Evolutionary conservation across 306 rosid species (phyloP).

Genomic region (Hippophae tibetana): DNA sequence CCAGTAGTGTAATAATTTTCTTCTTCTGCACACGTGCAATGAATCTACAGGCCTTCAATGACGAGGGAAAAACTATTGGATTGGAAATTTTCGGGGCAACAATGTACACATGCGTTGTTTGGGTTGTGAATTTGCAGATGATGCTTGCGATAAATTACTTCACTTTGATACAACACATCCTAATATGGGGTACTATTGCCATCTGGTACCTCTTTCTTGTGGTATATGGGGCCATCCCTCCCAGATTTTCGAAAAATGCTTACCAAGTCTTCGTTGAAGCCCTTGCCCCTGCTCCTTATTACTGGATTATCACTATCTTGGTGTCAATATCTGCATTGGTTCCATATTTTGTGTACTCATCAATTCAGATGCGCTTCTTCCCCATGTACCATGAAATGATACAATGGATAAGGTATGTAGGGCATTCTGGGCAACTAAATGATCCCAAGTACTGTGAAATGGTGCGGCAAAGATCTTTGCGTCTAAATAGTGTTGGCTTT

Average conservation of each 20-base stretch:
- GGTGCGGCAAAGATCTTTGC: slow-evolving; percentile 47
- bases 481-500: slow-evolving; percentile 46
- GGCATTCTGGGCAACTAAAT: slow-evolving; percentile 22
- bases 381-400: slow-evolving; percentile 70
- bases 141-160: slow-evolving; percentile 76
- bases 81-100: slow-evolving; percentile 74
- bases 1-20: slow-evolving; percentile 60
- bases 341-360: slow-evolving; percentile 64
- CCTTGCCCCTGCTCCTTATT: slow-evolving; percentile 69
- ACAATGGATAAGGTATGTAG: slow-evolving; percentile 66
- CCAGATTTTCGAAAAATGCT: slow-evolving; percentile 49
- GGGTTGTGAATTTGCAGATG: slow-evolving; percentile 98
- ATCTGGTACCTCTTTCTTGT: slow-evolving; percentile 76
- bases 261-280: slow-evolving; percentile 63
- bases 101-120: slow-evolving; percentile 72
- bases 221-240: slow-evolving; percentile 52
- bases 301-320: slow-evolving; percentile 56
- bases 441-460: slow-evolving; percentile 51
- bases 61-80: slow-evolving; percentile 62
- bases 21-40: slow-evolving; percentile 68
- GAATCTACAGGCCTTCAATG: slow-evolving; percentile 55
- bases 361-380: slow-evolving; percentile 72
- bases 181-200: slow-evolving; percentile 82
- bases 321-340: slow-evolving; percentile 59
- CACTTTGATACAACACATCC: slow-evolving; percentile 80